Percentiles rank a stretch among this genome's conserved stretches.
Conservation (phyloP, 2,329 filamentous ascomycete species). For the Calonectria montana region DNA sequence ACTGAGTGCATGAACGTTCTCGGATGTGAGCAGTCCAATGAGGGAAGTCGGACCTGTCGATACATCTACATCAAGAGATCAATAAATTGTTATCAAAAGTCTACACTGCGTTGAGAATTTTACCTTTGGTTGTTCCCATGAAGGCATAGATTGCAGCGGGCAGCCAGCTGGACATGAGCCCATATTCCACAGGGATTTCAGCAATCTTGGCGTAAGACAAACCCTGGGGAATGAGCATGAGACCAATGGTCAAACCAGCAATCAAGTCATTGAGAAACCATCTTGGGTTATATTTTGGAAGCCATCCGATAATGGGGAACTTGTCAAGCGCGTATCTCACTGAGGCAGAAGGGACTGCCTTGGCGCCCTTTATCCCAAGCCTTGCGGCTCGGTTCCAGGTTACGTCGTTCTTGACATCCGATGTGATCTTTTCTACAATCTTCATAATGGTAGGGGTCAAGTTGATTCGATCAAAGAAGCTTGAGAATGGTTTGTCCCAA, state of each 20-base stretch:
- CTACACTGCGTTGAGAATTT: not conserved
- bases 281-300: conserved; percentile 69
- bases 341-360: conserved; percentile 61
- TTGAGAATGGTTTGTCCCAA: not conserved
- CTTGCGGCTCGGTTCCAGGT: conserved; percentile 39
- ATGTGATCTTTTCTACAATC: conserved; percentile 29
- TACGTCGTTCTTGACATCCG: conserved; percentile 34
- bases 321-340: conserved; percentile 69
- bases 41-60: conserved; percentile 74
- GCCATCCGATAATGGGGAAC: conserved; percentile 71
- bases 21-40: conserved; percentile 71
- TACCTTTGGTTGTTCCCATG: conserved; percentile 72
- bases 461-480: not conserved
- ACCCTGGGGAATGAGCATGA: conserved; percentile 71
- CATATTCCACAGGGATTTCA: conserved; percentile 69
- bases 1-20: conserved; percentile 65
- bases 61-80: conserved; percentile 56
- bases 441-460: conserved; percentile 31
- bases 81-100: not conserved
- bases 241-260: conserved; percentile 69
- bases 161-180: conserved; percentile 70
- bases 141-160: conserved; percentile 68
- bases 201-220: conserved; percentile 73
- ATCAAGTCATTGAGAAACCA: conserved; percentile 73
- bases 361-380: conserved; percentile 33